phyloP scores from a whole-genome alignment of 768 basidiomycete species.

The Atractiella rhizophila region DNA sequence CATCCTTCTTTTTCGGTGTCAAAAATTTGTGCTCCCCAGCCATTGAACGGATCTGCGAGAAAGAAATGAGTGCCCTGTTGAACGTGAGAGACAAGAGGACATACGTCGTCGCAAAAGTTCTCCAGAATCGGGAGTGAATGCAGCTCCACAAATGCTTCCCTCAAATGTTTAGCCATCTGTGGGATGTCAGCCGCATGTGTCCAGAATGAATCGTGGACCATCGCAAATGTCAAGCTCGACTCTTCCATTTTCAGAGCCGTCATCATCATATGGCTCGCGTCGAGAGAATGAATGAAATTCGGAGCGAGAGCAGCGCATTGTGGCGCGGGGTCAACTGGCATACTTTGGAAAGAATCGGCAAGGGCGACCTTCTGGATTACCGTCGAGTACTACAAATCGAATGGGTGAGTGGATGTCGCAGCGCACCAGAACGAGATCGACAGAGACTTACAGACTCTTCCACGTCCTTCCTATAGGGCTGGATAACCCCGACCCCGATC shows the following conservation, averaged over 20 bases:
- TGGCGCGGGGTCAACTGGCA: constrained; percentile 57
- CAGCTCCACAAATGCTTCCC: constrained; percentile 74
- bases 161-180: constrained; percentile 63
- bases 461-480: constrained; percentile 68
- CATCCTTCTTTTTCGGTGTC: constrained; percentile 12
- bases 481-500: constrained; percentile 80
- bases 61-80: background rate
- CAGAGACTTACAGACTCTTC: constrained; percentile 34
- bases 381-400: constrained; percentile 34
- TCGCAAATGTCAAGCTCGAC: constrained; percentile 56
- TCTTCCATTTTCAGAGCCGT: constrained; percentile 60
- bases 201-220: constrained; percentile 99
- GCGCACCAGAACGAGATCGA: background rate
- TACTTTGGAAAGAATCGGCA: constrained; percentile 50
- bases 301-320: constrained; percentile 95
- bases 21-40: constrained; percentile 27
- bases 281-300: constrained; percentile 90
- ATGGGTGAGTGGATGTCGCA: background rate
- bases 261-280: constrained; percentile 96
- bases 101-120: constrained; percentile 32
- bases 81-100: background rate
- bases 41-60: constrained; percentile 40
- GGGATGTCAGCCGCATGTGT: constrained; percentile 73
- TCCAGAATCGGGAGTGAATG: constrained; percentile 65
- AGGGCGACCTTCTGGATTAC: constrained; percentile 67